These are phyloP conservation scores for Aureobasidium sp. DNA, from an alignment of 2,329 filamentous ascomycete genomes.

Conservation along the genomic window DNA sequence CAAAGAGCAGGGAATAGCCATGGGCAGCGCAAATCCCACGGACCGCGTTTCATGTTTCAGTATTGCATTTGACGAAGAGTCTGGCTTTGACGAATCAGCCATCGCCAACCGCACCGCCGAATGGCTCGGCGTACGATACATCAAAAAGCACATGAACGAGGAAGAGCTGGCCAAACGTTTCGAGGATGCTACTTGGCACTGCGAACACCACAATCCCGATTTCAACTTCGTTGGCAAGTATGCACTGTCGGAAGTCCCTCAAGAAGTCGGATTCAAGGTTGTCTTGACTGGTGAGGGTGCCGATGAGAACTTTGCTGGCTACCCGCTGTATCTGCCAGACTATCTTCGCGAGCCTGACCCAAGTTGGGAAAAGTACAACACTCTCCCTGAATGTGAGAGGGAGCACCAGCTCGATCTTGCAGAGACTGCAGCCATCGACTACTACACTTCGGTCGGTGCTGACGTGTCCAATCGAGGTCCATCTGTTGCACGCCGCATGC, in stretches of 20 bases:
- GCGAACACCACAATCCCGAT: slow-evolving; percentile 42
- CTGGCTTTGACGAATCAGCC: slow-evolving; percentile 45
- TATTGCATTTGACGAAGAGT: slow-evolving; percentile 46
- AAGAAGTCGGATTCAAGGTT: slow-evolving; percentile 45
- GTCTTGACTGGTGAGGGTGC: slow-evolving; percentile 42
- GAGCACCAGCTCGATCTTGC: slow-evolving; percentile 20
- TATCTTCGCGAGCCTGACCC: slow-evolving; percentile 45
- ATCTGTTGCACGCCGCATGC: slow-evolving; percentile 29
- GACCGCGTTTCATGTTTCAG: slow-evolving; percentile 43
- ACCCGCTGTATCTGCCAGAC: slow-evolving; percentile 41
- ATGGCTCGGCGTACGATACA: slow-evolving; percentile 40
- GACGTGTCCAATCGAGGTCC: slow-evolving; percentile 24
- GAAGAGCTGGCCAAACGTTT: slow-evolving; percentile 37
- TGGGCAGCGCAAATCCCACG: slow-evolving; percentile 40
- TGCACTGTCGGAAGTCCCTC: slow-evolving; percentile 40
- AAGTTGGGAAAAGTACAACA: slow-evolving; percentile 21
- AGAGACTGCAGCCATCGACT: slow-evolving; percentile 23
- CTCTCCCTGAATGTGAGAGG: slow-evolving; percentile 23
- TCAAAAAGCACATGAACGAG: slow-evolving; percentile 40
- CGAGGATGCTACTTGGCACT: slow-evolving; percentile 40
- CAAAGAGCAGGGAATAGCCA: slow-evolving; percentile 38
- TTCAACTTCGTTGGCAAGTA: slow-evolving; percentile 49
- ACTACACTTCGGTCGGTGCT: slow-evolving; percentile 27
- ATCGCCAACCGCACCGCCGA: slow-evolving; percentile 44
- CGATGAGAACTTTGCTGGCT: slow-evolving; percentile 51